Percentiles rank a stretch among this genome's conserved stretches.
Evolutionary conservation across 225 moss, liverwort and hornwort genomes (phyloP).

Genomic region (Straminergon stramineum): DNA sequence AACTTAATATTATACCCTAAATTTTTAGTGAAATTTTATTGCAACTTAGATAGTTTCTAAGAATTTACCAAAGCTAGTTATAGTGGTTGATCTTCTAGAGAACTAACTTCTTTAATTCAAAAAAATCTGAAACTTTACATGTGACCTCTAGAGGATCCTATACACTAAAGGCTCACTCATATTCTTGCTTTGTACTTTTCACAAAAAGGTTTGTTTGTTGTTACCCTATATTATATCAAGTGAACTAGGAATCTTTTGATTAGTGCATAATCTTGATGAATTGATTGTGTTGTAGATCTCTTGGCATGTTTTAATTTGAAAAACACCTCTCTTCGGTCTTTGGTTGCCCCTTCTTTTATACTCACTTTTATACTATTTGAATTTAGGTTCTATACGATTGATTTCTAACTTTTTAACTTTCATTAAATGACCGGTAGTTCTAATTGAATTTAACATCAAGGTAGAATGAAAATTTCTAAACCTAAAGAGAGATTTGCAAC

Average conservation of each 20-base stretch:
- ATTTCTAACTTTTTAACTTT: neutral
- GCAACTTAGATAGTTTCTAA: no score
- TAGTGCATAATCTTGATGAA: neutral
- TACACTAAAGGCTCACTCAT: no score
- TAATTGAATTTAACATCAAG: neutral
- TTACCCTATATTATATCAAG: neutral
- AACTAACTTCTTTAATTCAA: no score
- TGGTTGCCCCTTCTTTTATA: fast-evolving
- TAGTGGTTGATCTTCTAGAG: no score
- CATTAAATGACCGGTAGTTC: neutral
- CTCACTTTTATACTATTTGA: neutral
- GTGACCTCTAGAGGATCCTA: no score
- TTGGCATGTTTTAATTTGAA: neutral
- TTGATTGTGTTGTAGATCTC: fast-evolving
- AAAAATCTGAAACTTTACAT: no score
- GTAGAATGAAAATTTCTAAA: neutral
- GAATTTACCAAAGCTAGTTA: no score
- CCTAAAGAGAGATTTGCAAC: no score
- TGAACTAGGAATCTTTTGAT: neutral
- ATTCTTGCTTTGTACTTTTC: no score
- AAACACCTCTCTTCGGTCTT: fast-evolving
- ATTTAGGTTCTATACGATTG: neutral
- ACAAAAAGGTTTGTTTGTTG: neutral
- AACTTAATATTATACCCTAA: no score
- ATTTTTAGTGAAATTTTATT: no score